These are phyloP conservation scores for Cymbomonas tetramitiformis DNA, from an alignment of 139 green algal genomes.

Conservation along the genomic window DNA sequence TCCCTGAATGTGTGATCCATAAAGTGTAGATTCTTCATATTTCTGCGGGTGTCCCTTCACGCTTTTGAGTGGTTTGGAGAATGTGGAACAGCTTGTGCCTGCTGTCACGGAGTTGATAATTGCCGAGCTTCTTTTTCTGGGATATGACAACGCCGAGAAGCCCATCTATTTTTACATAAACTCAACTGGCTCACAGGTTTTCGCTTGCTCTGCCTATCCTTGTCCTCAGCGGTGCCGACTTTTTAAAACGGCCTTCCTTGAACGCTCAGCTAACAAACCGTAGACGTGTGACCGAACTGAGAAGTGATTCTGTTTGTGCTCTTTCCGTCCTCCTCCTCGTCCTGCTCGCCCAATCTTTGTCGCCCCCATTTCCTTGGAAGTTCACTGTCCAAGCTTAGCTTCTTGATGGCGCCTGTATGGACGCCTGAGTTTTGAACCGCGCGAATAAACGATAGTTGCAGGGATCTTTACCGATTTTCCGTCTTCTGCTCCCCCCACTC, in stretches of 20 bases:
- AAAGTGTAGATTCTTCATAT: constrained; percentile 9
- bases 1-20: constrained; percentile 12
- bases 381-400: too few species aligned
- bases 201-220: not conserved
- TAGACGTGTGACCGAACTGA: not conserved
- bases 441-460: too few species aligned
- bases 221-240: constrained; percentile 27
- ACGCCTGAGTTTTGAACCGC: too few species aligned
- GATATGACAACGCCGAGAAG: constrained; percentile 69
- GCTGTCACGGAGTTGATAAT: constrained; percentile 96
- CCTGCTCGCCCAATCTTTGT: too few species aligned
- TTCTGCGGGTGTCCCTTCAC: constrained; percentile 2
- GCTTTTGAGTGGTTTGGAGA: constrained; percentile 26
- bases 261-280: too few species aligned
- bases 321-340: too few species aligned
- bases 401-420: too few species aligned
- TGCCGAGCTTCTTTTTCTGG: constrained; percentile 87
- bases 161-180: constrained; percentile 97
- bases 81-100: constrained; percentile 88
- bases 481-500: too few species aligned
- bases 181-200: constrained; percentile 52
- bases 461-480: too few species aligned
- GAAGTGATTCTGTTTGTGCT: constrained; percentile 14
- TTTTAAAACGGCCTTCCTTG: constrained; percentile 27
- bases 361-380: too few species aligned